These are phyloP conservation scores for Hymenochaete sp. DNA, from an alignment of 1,284 basidiomycete genomes.

Conservation along the genomic window DNA sequence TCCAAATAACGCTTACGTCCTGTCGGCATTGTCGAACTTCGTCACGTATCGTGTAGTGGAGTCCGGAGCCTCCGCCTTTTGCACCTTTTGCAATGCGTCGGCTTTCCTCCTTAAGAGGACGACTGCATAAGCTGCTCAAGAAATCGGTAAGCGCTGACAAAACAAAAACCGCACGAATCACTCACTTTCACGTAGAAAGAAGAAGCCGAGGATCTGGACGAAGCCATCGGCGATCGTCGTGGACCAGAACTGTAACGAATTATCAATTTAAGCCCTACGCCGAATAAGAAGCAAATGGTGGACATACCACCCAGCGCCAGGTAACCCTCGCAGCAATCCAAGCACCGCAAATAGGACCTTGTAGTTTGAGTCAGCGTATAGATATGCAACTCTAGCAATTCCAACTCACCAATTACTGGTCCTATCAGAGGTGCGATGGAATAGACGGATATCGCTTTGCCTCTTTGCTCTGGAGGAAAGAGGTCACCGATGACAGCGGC, in stretches of 20 bases:
- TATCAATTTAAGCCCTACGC: too few relatives aligned
- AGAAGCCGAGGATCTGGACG: conserved; percentile 33
- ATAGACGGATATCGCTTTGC: conserved; percentile 59
- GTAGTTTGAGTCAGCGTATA: too few relatives aligned
- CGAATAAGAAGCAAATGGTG: too few relatives aligned
- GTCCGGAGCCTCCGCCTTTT: too few relatives aligned
- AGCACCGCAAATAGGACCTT: conserved; percentile 51
- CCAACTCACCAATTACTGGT: conserved; percentile 57
- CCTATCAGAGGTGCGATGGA: conserved; percentile 53
- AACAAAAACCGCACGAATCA: too few relatives aligned
- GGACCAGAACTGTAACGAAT: conserved; percentile 37
- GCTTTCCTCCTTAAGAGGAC: conserved; percentile 39
- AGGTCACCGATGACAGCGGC: conserved; percentile 66
- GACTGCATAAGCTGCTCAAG: conserved; percentile 34
- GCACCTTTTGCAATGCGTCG: conserved; percentile 30
- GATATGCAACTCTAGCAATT: too few relatives aligned
- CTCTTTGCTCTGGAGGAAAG: conserved; percentile 61
- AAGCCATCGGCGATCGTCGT: conserved; percentile 32
- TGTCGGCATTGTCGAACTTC: too few relatives aligned
- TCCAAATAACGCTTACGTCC: conserved; percentile 31
- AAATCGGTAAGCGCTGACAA: too few relatives aligned
- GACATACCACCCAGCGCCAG: conserved; percentile 59
- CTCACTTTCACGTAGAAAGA: conserved; percentile 40
- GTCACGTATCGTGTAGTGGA: not conserved
- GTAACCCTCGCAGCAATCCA: conserved; percentile 43